phyloP scores from a whole-genome alignment of 1,139 yeast species.

The Yamadazyma epiphylla region DNA sequence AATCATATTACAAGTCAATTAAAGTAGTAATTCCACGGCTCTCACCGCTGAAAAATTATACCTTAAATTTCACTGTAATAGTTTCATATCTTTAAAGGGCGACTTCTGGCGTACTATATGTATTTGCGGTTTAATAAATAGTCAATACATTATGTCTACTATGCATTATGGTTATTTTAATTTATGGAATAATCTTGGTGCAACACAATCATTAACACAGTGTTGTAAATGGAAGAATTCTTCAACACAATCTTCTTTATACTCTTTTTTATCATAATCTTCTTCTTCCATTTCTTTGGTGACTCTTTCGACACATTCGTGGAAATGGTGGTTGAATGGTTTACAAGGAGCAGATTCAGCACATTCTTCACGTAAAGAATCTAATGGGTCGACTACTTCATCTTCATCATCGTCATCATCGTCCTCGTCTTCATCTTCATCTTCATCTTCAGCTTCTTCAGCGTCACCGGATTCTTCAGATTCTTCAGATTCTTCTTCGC shows the following conservation, averaged over 20 bases:
- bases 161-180: slow-evolving; percentile 51
- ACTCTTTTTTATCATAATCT: slow-evolving; percentile 71
- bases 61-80: no score
- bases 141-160: neutral
- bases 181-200: slow-evolving; percentile 84
- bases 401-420: slow-evolving; percentile 81
- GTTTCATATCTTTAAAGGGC: no score
- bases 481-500: slow-evolving; percentile 35
- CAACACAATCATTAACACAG: slow-evolving; percentile 88
- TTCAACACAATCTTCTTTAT: slow-evolving; percentile 96
- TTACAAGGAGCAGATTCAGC: slow-evolving; percentile 65
- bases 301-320: slow-evolving; percentile 94
- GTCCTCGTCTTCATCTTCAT: slow-evolving; percentile 66
- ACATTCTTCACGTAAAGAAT: slow-evolving; percentile 65
- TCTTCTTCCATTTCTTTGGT: slow-evolving; percentile 80
- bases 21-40: no score
- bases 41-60: no score
- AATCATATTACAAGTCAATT: no score
- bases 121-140: neutral
- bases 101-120: no score
- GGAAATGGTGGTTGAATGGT: slow-evolving; percentile 81
- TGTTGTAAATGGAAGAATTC: slow-evolving; percentile 97
- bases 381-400: slow-evolving; percentile 66
- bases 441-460: slow-evolving; percentile 54
- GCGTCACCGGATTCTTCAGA: slow-evolving; percentile 45